These are phyloP conservation scores for Hypericum androsaemum DNA, from an alignment of 345 rosid species.

Conservation along the genomic window DNA sequence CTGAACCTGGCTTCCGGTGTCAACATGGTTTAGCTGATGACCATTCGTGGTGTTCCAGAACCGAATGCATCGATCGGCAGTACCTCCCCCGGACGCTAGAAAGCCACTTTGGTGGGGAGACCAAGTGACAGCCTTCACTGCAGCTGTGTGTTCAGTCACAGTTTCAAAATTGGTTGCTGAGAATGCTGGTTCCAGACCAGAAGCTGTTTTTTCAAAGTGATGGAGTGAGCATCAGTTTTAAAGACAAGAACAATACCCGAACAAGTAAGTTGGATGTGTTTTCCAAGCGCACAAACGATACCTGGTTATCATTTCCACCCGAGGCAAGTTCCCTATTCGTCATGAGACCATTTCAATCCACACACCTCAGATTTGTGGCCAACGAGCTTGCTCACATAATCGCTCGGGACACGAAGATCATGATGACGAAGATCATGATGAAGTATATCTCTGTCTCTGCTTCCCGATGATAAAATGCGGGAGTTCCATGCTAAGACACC, in stretches of 20 bases:
- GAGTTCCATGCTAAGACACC: conserved; percentile 98
- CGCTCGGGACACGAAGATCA: conserved; percentile 76
- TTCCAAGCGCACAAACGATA: conserved; percentile 5
- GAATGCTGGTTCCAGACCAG: conserved; percentile 96
- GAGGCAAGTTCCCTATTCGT: conserved; percentile 97
- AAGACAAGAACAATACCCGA: no score
- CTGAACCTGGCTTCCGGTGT: conserved; percentile 87
- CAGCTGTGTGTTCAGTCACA: conserved; percentile 98
- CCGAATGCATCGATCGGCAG: conserved; percentile 90
- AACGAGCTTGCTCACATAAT: conserved; percentile 59
- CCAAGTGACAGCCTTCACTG: conserved; percentile 96
- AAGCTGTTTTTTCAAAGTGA: conserved; percentile 33
- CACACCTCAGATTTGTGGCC: conserved; percentile 98
- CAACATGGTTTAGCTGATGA: conserved; percentile 69
- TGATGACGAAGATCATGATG: conserved; percentile 97
- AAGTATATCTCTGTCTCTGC: conserved; percentile 86
- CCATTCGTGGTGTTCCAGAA: conserved; percentile 94
- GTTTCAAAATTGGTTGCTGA: conserved; percentile 56
- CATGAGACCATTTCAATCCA: conserved; percentile 93
- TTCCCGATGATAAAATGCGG: conserved; percentile 73
- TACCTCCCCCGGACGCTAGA: conserved; percentile 98
- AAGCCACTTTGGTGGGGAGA: conserved; percentile 92
- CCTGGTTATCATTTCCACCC: conserved; percentile 99
- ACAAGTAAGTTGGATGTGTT: no score
- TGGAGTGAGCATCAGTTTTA: no score